Evolutionary conservation across 768 basidiomycete genomes (phyloP).

Genomic region (Leccinellum albellum): DNA sequence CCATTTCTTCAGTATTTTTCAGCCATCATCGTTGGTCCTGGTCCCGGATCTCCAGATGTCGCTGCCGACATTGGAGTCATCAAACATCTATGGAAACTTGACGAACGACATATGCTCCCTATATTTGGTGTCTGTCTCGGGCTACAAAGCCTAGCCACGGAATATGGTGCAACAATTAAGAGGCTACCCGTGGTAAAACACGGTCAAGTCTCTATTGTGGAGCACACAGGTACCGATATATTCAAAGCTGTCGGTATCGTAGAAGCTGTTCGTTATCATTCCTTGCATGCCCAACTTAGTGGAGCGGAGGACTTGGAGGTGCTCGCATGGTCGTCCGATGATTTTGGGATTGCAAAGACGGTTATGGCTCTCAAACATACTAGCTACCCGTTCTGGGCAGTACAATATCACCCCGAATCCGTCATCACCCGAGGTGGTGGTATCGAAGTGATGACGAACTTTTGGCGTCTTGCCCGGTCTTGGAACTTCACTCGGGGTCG

Average conservation of each 20-base stretch:
- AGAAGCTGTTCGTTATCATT: slow-evolving; percentile 75
- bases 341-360: slow-evolving; percentile 59
- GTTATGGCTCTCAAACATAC: slow-evolving; percentile 73
- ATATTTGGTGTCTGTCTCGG: slow-evolving; percentile 85
- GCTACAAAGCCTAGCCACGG: slow-evolving; percentile 69
- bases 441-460: slow-evolving; percentile 63
- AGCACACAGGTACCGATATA: slow-evolving; percentile 55
- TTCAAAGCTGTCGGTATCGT: slow-evolving; percentile 55
- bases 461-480: slow-evolving; percentile 62
- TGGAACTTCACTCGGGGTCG: slow-evolving; percentile 50
- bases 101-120: slow-evolving; percentile 51
- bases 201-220: slow-evolving; percentile 65
- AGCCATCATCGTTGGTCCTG: slow-evolving; percentile 72
- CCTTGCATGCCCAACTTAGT: slow-evolving; percentile 57
- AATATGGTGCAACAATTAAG: slow-evolving; percentile 58
- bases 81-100: slow-evolving; percentile 64
- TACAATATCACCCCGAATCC: slow-evolving; percentile 89
- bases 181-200: slow-evolving; percentile 71
- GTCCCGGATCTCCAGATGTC: slow-evolving; percentile 72
- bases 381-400: slow-evolving; percentile 74
- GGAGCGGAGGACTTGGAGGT: slow-evolving; percentile 51
- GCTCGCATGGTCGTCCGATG: slow-evolving; percentile 72
- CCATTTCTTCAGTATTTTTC: slow-evolving; percentile 59
- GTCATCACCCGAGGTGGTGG: slow-evolving; percentile 70
- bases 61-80: slow-evolving; percentile 65